Evolutionary conservation across 2,329 filamentous ascomycete species (phyloP), one percentile per base, ranked within the genome.

Genomic region (Colletotrichum eremochloae): DNA sequence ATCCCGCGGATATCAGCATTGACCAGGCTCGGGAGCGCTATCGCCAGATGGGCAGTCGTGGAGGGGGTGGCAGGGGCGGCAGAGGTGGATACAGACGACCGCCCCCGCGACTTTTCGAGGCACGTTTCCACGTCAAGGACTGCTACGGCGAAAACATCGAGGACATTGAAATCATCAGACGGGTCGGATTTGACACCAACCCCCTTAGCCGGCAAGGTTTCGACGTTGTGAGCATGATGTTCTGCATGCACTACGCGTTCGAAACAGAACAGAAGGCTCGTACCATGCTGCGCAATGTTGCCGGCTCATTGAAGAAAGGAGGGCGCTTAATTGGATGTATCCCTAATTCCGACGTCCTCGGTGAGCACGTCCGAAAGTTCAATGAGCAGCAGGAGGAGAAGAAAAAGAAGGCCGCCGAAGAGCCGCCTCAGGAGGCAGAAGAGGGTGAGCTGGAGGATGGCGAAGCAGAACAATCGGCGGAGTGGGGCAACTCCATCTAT

Each of bases 181-280:
- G 97, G 68, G 94, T 99, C 40, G 96, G 96, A 31, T 97, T 97
- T 76, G 94, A 97, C 78, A 86, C 89, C 0, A 92, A 91, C 84
- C 77, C 93, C 85, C 84, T 93, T 90, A 81, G 91, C 73, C 90
- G 90, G 65, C 92, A 92, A 67, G 95, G 96, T 5, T 99, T 98
- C 77, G 96, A 99, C 80, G 93, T 98, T 53, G 96, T 99, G 74
- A 95, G 93, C 79, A 97, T 97, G 90, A 99, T 99, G 96, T 99
- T 99, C 82, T 97, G 95, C 78, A 96, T 99, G 91, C 96, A 99
- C 84, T 99, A 99, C 81, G 95, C 96, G 7, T 99, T 98, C 77
- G 96, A 98, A 84, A 94, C 87, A 64, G 96, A 99, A 81, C 89
- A 90, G 60, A 97, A 97, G 81, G 94, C 96, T 2, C 90, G 94